phyloP scores from a whole-genome alignment of 2,329 filamentous ascomycete genomes.

The Neonectria magnoliae region DNA sequence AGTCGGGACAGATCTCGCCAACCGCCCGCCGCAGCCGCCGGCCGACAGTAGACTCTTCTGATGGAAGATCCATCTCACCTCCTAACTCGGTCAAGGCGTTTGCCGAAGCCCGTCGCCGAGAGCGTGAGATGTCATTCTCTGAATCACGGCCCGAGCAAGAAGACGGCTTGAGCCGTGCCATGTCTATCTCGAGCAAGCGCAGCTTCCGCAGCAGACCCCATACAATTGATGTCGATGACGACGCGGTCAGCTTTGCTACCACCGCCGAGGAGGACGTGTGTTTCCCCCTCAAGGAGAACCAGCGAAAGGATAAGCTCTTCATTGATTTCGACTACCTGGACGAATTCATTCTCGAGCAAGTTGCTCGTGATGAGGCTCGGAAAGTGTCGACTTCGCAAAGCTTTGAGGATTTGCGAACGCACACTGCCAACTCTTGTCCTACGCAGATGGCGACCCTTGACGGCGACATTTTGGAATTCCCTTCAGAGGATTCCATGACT shows the following conservation, averaged over 20 bases:
- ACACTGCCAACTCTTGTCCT: constrained; percentile 39
- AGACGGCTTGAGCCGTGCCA: constrained; percentile 71
- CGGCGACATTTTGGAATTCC: constrained; percentile 67
- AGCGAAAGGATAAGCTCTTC: constrained; percentile 75
- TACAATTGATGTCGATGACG: constrained; percentile 70
- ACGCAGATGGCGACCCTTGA: constrained; percentile 60
- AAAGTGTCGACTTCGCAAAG: constrained; percentile 54
- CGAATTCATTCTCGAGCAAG: constrained; percentile 78
- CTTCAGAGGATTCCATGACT: constrained; percentile 56
- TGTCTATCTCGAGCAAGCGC: constrained; percentile 74
- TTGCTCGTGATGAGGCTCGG: constrained; percentile 59
- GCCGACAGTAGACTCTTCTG: constrained; percentile 65
- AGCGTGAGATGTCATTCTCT: constrained; percentile 73
- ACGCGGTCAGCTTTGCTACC: constrained; percentile 68
- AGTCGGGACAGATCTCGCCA: constrained; percentile 67
- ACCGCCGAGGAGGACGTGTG: constrained; percentile 89
- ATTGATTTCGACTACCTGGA: constrained; percentile 96
- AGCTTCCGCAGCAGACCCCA: constrained; percentile 67
- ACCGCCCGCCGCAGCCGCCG: constrained; percentile 59
- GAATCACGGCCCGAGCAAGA: constrained; percentile 55
- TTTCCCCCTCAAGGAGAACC: constrained; percentile 80
- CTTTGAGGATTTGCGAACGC: constrained; percentile 48
- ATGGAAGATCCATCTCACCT: constrained; percentile 80
- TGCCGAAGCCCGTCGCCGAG: constrained; percentile 86
- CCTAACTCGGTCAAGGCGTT: constrained; percentile 99